Evolutionary conservation across 2,329 filamentous ascomycete species (phyloP), one percentile per base, ranked within the genome.

Genomic region (Diaporthe citriasiana): DNA sequence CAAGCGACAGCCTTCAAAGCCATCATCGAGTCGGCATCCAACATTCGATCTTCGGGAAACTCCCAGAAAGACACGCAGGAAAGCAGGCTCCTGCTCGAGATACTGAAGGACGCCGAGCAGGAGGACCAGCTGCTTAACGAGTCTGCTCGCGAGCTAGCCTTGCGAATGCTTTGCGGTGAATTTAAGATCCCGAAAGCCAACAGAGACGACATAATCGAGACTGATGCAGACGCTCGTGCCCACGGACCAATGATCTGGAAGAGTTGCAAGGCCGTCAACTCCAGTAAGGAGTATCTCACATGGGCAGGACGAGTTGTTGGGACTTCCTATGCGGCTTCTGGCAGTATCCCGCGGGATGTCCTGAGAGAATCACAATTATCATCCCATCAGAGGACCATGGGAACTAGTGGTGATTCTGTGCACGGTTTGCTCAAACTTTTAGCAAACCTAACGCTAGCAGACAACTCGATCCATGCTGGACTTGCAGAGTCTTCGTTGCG

Each of bases 291-390:
- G 22, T 98, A 97, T 80, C 85, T 95, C 0, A 85, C 94, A 0
- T 99, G 97, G 97, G 93, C 94, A 57, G 95, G 94, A 4, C 90
- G 93, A 76, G 93, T 95, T 2, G 87, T 98, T 57, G 97, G 97
- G 10, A 90, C 95, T 80, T 92, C 94, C 0, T 98, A 95, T 82
- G 92, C 93, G 51, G 89, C 93, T 22, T 94, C 91, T 38, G 95
- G 95, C 1, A 87, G 90, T 71, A 88, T 94, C 8, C 89, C 91
- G 22, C 81, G 85, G 47, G 89, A 89, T 65, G 85, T 93, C 59
- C 81, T 93, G 1, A 85, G 87, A 35, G 92, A 94, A 79, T 91
- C 90, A 1, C 85, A 85, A 22, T 82, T 93, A 8, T 82, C 84
- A 19, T 83, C 86, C 77, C 91, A 86, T 78, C 83, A 82, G 76